Evolutionary conservation across 2,329 filamentous ascomycete species (phyloP).

Genomic region (Emergomyces orientalis): DNA sequence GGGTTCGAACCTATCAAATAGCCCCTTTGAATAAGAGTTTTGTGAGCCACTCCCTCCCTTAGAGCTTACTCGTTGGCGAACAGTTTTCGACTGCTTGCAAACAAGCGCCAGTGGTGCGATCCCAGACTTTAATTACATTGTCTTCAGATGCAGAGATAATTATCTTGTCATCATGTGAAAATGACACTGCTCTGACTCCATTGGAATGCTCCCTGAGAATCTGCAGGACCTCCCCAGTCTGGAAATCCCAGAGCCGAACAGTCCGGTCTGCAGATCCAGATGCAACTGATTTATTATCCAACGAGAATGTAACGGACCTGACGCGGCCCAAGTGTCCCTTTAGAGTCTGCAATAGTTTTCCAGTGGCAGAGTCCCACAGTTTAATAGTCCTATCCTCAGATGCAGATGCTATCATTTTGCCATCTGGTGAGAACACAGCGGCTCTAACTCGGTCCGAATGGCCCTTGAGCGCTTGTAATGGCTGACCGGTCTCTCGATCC

Average conservation of each 20-base stretch:
- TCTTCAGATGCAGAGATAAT: constrained; percentile 17
- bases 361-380: constrained; percentile 6
- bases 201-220: constrained; percentile 9
- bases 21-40: no score
- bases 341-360: neutral
- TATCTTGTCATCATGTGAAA: constrained; percentile 14
- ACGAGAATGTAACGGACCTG: constrained; percentile 11
- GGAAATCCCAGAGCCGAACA: constrained; percentile 7
- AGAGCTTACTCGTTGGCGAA: neutral
- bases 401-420: constrained; percentile 14
- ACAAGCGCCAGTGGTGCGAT: constrained; percentile 3
- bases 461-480: constrained; percentile 2
- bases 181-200: constrained; percentile 12
- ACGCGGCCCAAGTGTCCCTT: constrained; percentile 3
- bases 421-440: constrained; percentile 15
- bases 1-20: no score
- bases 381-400: constrained; percentile 11
- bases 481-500: constrained; percentile 7
- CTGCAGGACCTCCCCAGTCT: neutral
- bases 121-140: constrained; percentile 16
- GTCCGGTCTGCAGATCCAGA: constrained; percentile 14
- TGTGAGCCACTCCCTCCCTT: neutral
- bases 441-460: constrained; percentile 9
- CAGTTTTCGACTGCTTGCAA: constrained; percentile 10
- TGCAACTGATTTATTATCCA: constrained; percentile 13